Evolutionary conservation across 1,139 yeast genomes (phyloP), one percentile per base, ranked within the genome.

Genomic region (Debaryomyces psychrophilus): DNA sequence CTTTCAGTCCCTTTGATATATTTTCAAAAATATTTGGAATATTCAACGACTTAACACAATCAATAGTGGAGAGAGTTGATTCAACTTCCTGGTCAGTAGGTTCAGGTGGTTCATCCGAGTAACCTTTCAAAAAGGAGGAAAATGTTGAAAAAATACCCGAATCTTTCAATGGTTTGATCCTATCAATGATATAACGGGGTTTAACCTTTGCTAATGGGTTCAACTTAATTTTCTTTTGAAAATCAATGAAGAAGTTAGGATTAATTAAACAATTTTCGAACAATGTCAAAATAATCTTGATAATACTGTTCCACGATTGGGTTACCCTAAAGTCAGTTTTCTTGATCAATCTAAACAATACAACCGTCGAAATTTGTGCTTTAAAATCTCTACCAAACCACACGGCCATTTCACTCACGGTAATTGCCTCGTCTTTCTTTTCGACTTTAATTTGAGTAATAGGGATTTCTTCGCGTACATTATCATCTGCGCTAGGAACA

Each of bases 31-130:
- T 67, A 2, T 68, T 67, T 1, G 79, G 68, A 8, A 90, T 68
- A 40, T 79, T 79, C 50, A 92, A 80, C 0, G 90, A 81, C 46
- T 80, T 81, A 44, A 90, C 76, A 60, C 97, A 92, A 55, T 92
- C 96, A 47, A 87, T 69, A 0, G 97, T 86, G 4, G 90, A 85
- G 20, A 87, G 66, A 0, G 98, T 87, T 2, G 90, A 80, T 51
- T 90, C 97, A 42, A 95, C 85, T 58, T 92, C 98, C 56, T 87
- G 96, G 48, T 87, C 95, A 1, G 95, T 81, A 3, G 99, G 99
- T 62, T 92, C 97, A 6, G 88, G 86, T 2, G 89, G 85, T 34
- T 88, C 95, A 56, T 90, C 97, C 0, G 87, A 76, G 50, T 86
- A 82, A 12, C 97, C 95, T 54, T 95, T 88, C 64, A 95, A 77